Evolutionary conservation across 139 green algal species (phyloP).

Genomic region (Asterochloris sp.): DNA sequence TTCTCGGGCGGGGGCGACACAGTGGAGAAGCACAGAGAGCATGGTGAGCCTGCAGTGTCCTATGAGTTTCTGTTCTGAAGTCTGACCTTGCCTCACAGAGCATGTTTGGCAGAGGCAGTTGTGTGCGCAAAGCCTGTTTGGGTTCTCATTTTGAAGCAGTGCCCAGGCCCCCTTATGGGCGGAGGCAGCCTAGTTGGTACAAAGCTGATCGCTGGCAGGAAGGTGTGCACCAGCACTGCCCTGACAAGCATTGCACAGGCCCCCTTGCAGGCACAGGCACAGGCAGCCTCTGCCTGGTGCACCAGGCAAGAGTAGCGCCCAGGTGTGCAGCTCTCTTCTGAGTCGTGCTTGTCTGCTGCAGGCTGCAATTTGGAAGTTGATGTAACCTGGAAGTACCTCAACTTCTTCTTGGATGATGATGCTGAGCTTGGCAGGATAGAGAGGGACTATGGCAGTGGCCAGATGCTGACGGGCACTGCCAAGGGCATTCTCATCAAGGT

Average conservation of each 20-base stretch:
- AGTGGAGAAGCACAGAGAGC: conserved; percentile 83
- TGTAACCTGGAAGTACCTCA: conserved; percentile 94
- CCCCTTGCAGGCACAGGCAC: too few relatives aligned
- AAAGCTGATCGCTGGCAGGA: too few relatives aligned
- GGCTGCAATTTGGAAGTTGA: conserved; percentile 95
- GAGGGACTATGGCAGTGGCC: conserved; percentile 76
- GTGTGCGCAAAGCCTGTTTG: too few relatives aligned
- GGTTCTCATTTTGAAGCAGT: too few relatives aligned
- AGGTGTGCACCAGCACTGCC: too few relatives aligned
- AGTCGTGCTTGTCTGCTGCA: not conserved
- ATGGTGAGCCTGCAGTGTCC: conserved; percentile 29
- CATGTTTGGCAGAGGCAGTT: not conserved
- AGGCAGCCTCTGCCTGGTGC: too few relatives aligned
- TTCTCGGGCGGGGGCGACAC: conserved; percentile 89
- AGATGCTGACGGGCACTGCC: conserved; percentile 95
- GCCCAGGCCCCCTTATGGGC: too few relatives aligned
- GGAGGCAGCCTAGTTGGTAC: too few relatives aligned
- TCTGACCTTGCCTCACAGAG: not conserved
- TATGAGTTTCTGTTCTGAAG: not conserved
- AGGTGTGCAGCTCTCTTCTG: too few relatives aligned
- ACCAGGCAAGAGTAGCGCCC: too few relatives aligned
- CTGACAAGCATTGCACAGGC: too few relatives aligned
- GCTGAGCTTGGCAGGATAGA: conserved; percentile 52
- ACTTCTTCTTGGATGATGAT: conserved; percentile 98
- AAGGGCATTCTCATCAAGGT: conserved; percentile 90